phyloP scores from a whole-genome alignment of 495 filamentous ascomycete genomes.

The Podospora pseudoanserina region DNA sequence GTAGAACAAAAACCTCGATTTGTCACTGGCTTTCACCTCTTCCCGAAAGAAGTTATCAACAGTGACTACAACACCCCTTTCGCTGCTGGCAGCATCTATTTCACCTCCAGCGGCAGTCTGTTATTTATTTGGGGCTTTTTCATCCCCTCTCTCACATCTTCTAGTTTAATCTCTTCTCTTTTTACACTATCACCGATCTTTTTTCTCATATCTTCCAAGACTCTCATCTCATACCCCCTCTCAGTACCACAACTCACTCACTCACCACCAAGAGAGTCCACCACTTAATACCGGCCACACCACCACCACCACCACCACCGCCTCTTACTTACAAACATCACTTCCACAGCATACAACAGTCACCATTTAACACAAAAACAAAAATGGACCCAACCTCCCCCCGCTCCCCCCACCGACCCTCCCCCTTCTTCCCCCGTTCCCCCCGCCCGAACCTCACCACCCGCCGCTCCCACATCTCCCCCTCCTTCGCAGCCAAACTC shows the following conservation, averaged over 20 bases:
- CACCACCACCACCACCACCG: not conserved
- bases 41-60: not conserved
- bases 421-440: conserved; percentile 2
- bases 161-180: not conserved
- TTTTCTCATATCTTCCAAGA: not conserved
- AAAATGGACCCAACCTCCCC: conserved; percentile 20
- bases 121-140: not conserved
- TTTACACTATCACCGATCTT: not conserved
- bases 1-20: not conserved
- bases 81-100: conserved; percentile 21
- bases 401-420: conserved; percentile 5
- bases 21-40: not conserved
- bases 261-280: no score
- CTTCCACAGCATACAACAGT: not conserved
- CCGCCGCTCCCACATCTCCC: conserved; percentile 36
- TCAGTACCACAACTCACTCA: not conserved
- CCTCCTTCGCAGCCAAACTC: conserved; percentile 40
- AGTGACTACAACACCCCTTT: conserved; percentile 4
- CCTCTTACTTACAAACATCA: no score
- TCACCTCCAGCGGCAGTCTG: not conserved
- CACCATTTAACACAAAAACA: not conserved
- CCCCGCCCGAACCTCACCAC: conserved; percentile 16
- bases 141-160: not conserved
- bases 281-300: not conserved
- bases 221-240: not conserved